Conservation (phyloP, 179 eudicot genomes). For the Beta macrorhiza region DNA sequence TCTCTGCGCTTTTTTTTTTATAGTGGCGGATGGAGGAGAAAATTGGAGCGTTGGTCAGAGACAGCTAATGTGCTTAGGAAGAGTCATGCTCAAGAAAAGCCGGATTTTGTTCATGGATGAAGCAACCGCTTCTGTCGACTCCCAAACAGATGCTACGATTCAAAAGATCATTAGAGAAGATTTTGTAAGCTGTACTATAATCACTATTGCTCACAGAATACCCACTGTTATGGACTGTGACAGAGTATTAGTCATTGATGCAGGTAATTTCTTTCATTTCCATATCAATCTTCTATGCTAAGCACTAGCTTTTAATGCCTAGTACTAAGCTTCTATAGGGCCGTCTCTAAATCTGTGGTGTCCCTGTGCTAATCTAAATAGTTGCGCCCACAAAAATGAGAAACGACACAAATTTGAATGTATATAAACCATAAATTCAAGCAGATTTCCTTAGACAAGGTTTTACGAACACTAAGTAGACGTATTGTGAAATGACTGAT, state of each 20-base stretch:
- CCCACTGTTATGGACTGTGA: constrained; percentile 96
- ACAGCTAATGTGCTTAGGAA: constrained; percentile 76
- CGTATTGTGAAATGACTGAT: too few species aligned
- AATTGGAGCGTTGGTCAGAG: constrained; percentile 94
- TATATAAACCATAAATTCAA: too few species aligned
- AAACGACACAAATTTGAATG: too few species aligned
- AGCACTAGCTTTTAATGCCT: too few species aligned
- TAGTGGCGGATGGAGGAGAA: constrained; percentile 75
- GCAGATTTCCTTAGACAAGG: too few species aligned
- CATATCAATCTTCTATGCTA: not conserved
- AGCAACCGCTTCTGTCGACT: constrained; percentile 91
- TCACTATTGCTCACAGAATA: constrained; percentile 88
- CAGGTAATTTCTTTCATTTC: constrained; percentile 39
- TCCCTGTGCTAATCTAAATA: too few species aligned
- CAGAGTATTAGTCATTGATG: constrained; percentile 72
- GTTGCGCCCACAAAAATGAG: too few species aligned
- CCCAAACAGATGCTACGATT: constrained; percentile 73
- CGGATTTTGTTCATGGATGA: constrained; percentile 79
- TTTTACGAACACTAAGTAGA: too few species aligned
- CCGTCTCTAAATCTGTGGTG: too few species aligned
- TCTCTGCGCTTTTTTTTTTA: not conserved
- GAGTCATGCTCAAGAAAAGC: constrained; percentile 81
- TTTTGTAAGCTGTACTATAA: constrained; percentile 64
- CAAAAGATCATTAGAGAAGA: constrained; percentile 79
- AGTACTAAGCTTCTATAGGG: too few species aligned